Evolutionary conservation across 2,329 filamentous ascomycete species (phyloP), one percentile per base, ranked within the genome.

Genomic region (Botrytis porri): DNA sequence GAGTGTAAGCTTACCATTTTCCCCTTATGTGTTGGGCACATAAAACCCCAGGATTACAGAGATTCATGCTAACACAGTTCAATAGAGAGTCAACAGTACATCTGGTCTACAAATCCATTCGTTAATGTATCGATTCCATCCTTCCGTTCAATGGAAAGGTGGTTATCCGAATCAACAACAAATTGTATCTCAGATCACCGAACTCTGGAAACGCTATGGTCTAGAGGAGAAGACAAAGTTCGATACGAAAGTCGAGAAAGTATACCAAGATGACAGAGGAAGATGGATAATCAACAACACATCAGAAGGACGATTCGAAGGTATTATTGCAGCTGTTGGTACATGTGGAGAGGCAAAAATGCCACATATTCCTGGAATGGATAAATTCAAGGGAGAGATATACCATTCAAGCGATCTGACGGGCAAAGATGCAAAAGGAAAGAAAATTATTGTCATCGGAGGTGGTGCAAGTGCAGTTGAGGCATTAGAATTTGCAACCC

Each of bases 121-220:
- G 32, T 81, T 95, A 73, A 96, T 96, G 93, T 97, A 95, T 81
- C 88, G 93, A 35, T 97, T 97, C 80, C 92, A 95, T 77, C 94
- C 94, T 0, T 92, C 91, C 0, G 88, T 97, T 1, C 85, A 88
- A 74, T 97, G 92, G 89, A 84, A 88, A 48, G 84, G 86, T 43
- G 92, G 92, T n/a, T 97, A 97, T 79, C 94, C 94, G 0, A 87
- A 90, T 74, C 90, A 92, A 67, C 84, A 91, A 75, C 89, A 95
- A 81, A 96, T 97, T 74, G 85, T 95, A 61, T 85, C 86, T 37
- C 90, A 95, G 79, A 90, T 96, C 18, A 86, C 86, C 29, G 82
- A 90, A 74, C 83, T 97, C 0, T 97, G 93, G 93, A 86, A 93
- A 77, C 86, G 86, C 4, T 97, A 97, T 79, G 87, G 88, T 1